phyloP scores from a whole-genome alignment of 2,329 filamentous ascomycete species.

The Aspergillus ustus region DNA sequence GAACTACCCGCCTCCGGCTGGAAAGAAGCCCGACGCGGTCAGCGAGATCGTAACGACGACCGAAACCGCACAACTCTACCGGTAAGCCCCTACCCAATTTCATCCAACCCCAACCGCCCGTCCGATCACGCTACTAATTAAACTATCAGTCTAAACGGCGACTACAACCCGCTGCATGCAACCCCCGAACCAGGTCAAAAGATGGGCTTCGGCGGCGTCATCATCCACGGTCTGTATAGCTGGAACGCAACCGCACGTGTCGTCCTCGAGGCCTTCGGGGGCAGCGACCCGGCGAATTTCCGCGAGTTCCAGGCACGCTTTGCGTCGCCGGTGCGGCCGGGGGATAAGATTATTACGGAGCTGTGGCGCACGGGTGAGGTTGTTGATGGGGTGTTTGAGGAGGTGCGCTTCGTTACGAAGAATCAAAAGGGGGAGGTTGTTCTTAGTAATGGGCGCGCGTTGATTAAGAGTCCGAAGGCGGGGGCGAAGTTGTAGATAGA shows the following conservation, averaged over 20 bases:
- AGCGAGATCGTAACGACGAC: conserved; percentile 71
- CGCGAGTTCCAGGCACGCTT: conserved; percentile 90
- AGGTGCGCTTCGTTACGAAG: conserved; percentile 78
- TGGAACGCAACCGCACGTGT: conserved; percentile 81
- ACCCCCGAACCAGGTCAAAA: conserved; percentile 81
- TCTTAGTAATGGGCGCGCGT: conserved; percentile 81
- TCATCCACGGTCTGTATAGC: conserved; percentile 86
- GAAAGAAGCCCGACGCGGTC: conserved; percentile 70
- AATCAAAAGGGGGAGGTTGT: conserved; percentile 83
- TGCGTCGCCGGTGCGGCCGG: conserved; percentile 80
- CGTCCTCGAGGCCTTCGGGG: conserved; percentile 73
- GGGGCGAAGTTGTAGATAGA: conserved; percentile 14
- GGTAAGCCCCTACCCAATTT: conserved; percentile 41
- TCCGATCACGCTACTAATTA: not conserved
- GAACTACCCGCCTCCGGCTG: conserved; percentile 77
- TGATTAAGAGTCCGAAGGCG: conserved; percentile 64
- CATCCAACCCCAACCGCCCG: not conserved
- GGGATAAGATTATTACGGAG: conserved; percentile 78
- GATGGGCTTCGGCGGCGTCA: conserved; percentile 89
- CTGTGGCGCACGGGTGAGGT: conserved; percentile 76
- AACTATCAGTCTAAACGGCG: conserved; percentile 72
- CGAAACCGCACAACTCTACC: conserved; percentile 77
- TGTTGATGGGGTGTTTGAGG: conserved; percentile 72
- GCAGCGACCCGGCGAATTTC: conserved; percentile 77
- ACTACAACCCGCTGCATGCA: conserved; percentile 92